Evolutionary conservation across 2,329 filamentous ascomycete genomes (phyloP).

Genomic region (Didymellaceae sp.): DNA sequence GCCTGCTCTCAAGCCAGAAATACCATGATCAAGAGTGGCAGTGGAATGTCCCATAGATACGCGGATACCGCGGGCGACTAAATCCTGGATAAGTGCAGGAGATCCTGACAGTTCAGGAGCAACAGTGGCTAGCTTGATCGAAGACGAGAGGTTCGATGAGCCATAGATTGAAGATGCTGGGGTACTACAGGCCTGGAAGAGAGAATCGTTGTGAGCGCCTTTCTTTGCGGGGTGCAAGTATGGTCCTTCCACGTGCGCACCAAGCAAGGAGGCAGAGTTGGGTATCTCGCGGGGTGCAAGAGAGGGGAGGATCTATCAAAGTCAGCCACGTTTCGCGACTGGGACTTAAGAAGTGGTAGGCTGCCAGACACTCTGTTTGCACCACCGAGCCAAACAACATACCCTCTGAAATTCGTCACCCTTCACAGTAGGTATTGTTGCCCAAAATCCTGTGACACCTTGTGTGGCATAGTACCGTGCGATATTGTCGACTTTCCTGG

Average conservation of each 20-base stretch:
- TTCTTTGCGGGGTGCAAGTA: conserved; percentile 61
- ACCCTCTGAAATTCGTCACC: conserved; percentile 55
- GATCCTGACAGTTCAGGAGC: conserved; percentile 59
- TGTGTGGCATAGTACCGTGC: conserved; percentile 57
- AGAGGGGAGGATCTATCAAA: conserved; percentile 55
- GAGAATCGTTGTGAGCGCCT: conserved; percentile 59
- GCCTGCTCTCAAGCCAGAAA: conserved; percentile 55
- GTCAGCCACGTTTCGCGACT: conserved; percentile 6
- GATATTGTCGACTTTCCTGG: conserved; percentile 53
- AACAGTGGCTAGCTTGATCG: conserved; percentile 59
- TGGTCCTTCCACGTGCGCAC: conserved; percentile 64
- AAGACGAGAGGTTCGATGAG: conserved; percentile 46
- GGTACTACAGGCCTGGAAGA: conserved; percentile 51
- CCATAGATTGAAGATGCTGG: conserved; percentile 55
- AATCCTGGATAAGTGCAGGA: conserved; percentile 49
- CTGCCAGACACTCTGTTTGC: background rate
- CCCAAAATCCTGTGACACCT: conserved; percentile 62
- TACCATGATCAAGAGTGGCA: conserved; percentile 56
- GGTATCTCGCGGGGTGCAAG: conserved; percentile 53
- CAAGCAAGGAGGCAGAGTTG: conserved; percentile 58
- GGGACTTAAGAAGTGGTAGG: background rate
- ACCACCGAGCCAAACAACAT: background rate
- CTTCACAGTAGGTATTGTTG: conserved; percentile 60
- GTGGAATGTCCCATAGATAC: conserved; percentile 60
- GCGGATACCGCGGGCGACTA: conserved; percentile 51